Evolutionary conservation across 192 early-diverging fungal species (phyloP), one percentile per base, ranked within the genome.

Genomic region (Gonapodya sp.): DNA sequence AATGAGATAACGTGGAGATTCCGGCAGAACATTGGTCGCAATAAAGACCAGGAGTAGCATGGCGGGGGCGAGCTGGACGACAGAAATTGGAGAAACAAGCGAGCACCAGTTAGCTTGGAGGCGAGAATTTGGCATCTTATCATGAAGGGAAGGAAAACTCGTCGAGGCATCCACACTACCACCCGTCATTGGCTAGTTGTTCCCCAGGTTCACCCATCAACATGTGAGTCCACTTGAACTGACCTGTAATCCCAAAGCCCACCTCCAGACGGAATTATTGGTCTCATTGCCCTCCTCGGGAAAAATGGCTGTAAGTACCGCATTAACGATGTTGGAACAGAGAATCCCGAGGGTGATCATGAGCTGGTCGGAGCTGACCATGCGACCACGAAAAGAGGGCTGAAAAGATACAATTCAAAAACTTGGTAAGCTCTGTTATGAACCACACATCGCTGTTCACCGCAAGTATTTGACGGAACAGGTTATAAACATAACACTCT

Each of bases 311-410:
- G 46, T 64, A 8, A 64, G 46, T 8, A 24, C 75, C 18, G 30
- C 75, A 33, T 77, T 77, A 33, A 77, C 34, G 75, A 77, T 77
- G 75, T 77, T 77, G 1, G 89, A 82, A 32, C 89, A 84, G 35
- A 90, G 83, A n/a, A 92, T 92, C 82, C 95, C 96, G 89, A 94
- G 93, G 46, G 96, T 98, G 85, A 98, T 97, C 81, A 94, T 93
- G 89, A 94, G 93, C 84, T 98, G 96, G 30, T 77, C 30, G 8
- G 34, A 32, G 75, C 30, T 34, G 18, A 34, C 34, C 30, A 77
- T 34, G 75, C 75, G 75, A 2, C 75, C 75, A 33, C 75, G 75
- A 33, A 77, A 32, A 33, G 18, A 18, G 75, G 18, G 46, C 46
- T 64, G 46, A 24, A 64, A 24, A 24, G 24, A 64, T n/a, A n/a